Percentiles rank a stretch among this genome's conserved stretches.
Conservation (phyloP, 768 basidiomycete genomes). For the Boletus rubescentipes region DNA sequence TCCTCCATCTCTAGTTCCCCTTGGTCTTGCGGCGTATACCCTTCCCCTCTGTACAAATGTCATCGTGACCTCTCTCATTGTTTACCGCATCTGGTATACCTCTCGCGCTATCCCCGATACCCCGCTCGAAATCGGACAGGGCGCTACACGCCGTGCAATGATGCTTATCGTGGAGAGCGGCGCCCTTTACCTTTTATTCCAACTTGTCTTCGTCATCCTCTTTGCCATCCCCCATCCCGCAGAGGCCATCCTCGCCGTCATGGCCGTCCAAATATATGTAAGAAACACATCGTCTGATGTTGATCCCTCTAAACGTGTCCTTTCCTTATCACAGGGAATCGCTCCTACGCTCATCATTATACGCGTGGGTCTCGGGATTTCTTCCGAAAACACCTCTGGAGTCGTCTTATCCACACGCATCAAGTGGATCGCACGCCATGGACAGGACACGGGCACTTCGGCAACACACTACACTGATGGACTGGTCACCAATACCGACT, state of each 20-base stretch:
- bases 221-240: conserved; percentile 36
- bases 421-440: conserved; percentile 19
- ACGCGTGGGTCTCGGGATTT: conserved; percentile 33
- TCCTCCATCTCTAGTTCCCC: conserved; percentile 35
- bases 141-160: conserved; percentile 27
- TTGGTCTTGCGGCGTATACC: conserved; percentile 36
- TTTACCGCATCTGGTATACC: conserved; percentile 37
- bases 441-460: conserved; percentile 14
- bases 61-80: conserved; percentile 42
- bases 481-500: conserved; percentile 15
- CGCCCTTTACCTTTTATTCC: conserved; percentile 38
- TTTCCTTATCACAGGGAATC: conserved; percentile 27
- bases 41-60: conserved; percentile 44
- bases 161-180: conserved; percentile 42
- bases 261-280: conserved; percentile 43
- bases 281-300: conserved; percentile 6
- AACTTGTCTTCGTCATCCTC: conserved; percentile 41
- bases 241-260: conserved; percentile 36
- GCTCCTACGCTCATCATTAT: conserved; percentile 38
- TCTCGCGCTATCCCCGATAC: conserved; percentile 15
- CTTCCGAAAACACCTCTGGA: conserved; percentile 22
- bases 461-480: conserved; percentile 23
- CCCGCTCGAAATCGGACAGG: conserved; percentile 9
- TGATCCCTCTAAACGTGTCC: background rate
- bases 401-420: conserved; percentile 22